phyloP scores from a whole-genome alignment of 208 protist genomes.

The Blastocrithidia nonstop region DNA sequence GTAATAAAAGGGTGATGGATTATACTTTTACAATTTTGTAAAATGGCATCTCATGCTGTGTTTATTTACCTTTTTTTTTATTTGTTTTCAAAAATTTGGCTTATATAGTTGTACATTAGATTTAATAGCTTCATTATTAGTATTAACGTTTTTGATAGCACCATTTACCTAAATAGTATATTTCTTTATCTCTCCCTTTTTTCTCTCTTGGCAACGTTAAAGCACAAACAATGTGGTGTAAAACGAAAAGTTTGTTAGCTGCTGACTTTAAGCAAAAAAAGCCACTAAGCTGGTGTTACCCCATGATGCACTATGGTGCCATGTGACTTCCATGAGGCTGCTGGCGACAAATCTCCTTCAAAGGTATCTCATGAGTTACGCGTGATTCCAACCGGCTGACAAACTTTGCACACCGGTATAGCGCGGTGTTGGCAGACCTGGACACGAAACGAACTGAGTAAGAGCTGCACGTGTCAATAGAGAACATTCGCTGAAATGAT shows the following conservation, averaged over 20 bases:
- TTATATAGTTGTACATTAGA: too few species aligned
- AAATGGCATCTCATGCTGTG: too few species aligned
- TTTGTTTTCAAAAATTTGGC: too few species aligned
- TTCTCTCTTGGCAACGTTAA: too few species aligned
- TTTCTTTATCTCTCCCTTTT: too few species aligned
- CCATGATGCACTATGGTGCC: conserved; percentile 79
- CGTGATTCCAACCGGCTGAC: conserved; percentile 70
- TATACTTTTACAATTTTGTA: too few species aligned
- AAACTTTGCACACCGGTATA: conserved; percentile 62
- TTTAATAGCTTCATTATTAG: too few species aligned
- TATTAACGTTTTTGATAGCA: too few species aligned
- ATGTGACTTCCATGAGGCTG: conserved; percentile 79
- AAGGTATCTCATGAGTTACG: conserved; percentile 77
- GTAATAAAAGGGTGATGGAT: too few species aligned
- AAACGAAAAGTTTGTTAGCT: conserved; percentile 19
- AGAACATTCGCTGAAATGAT: conserved; percentile 74
- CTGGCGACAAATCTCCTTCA: conserved; percentile 60
- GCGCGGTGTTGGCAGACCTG: conserved; percentile 51
- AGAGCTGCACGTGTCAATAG: conserved; percentile 51
- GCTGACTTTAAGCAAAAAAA: conserved; percentile 87
- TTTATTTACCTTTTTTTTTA: too few species aligned
- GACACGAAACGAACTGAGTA: conserved; percentile 66
- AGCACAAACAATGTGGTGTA: too few species aligned
- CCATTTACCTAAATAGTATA: too few species aligned
- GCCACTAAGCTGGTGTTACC: conserved; percentile 72